Evolutionary conservation across 768 basidiomycete genomes (phyloP), one percentile per base, ranked within the genome.

Genomic region (Trametes maxima): DNA sequence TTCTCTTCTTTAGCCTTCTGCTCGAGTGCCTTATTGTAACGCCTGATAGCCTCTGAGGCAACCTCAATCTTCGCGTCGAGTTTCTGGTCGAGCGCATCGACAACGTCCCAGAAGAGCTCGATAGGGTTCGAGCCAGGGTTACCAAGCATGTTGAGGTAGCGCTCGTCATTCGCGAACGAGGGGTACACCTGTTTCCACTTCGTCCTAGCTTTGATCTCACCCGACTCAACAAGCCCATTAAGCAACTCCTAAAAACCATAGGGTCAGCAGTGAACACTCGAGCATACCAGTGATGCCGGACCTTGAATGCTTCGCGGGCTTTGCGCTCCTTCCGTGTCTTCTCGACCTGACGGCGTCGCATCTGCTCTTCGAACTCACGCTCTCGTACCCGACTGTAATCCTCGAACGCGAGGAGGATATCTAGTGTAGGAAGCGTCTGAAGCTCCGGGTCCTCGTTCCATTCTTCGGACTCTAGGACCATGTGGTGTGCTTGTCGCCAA

Each of bases 131-230:
- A 96, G 14, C 97, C 97, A 8, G 92, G 92, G 67, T 90, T 92
- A 16, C 97, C 96, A 17, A 98, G 85, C 74, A 98, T 86, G 62
- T 83, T 80, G 44, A 89, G 79, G 76, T 98, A 99, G n/a, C 93
- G 85, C 45, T 82, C 79, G 69, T 97, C 93, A 36, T 87, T 79
- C 7, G 79, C 78, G 76, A 98, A 87, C 22, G 79, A 75, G 0
- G 92, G 88, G 67, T 94, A 94, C 25, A 94, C 82, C 37, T 89
- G 82, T 72, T 94, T 94, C 96, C 96, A 99, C 72, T 95, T 95
- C 4, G 88, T 86, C 35, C 89, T 85, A 5, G 94, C 86, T 54
- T 83, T 87, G 74, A 98, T 81, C 52, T 86, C 80, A 8, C 90
- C 86, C 0, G 77, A 72, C 4, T 80, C 75, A 8, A 89, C 76